Evolutionary conservation across 2,329 filamentous ascomycete species (phyloP).

Genomic region (Cercospora canescens): DNA sequence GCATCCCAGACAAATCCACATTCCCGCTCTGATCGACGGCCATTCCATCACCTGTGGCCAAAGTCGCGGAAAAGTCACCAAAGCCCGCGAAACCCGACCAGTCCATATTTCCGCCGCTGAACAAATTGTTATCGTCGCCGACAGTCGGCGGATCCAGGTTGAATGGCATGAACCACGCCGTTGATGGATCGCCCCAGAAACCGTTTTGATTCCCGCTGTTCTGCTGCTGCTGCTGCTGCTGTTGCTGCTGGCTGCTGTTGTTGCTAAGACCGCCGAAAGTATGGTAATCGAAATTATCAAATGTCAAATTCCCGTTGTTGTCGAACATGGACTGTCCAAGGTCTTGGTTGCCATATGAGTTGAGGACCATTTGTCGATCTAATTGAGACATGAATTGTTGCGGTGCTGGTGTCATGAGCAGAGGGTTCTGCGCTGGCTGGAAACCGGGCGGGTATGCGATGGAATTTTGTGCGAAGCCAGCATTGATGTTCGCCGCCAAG

Average conservation of each 20-base stretch:
- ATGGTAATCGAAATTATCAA: conserved; percentile 32
- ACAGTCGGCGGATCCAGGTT: conserved; percentile 73
- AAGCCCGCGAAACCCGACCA: conserved; percentile 34
- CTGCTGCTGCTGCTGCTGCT: conserved; percentile 11
- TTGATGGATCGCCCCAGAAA: conserved; percentile 46
- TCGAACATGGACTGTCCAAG: conserved; percentile 15
- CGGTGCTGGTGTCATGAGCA: conserved; percentile 32
- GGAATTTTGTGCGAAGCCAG: conserved; percentile 43
- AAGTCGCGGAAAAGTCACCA: conserved; percentile 26
- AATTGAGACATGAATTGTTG: conserved; percentile 63
- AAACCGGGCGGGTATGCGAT: conserved; percentile 44
- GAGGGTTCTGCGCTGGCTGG: conserved; percentile 32
- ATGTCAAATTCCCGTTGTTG: conserved; percentile 18
- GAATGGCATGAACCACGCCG: conserved; percentile 91
- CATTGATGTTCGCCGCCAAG: conserved; percentile 22
- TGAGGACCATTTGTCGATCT: conserved; percentile 74
- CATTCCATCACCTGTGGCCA: conserved; percentile 17
- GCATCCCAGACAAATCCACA: conserved; percentile 4
- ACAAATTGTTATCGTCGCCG: conserved; percentile 39
- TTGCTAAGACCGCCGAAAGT: conserved; percentile 18
- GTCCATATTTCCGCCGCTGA: conserved; percentile 33
- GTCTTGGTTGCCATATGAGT: conserved; percentile 58
- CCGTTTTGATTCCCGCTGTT: conserved; percentile 17
- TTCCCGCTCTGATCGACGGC: conserved; percentile 2
- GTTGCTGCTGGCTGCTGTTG: conserved; percentile 10